These are phyloP conservation scores for Arthonia radiata DNA, from an alignment of 495 filamentous ascomycete species.

Conservation along the genomic window DNA sequence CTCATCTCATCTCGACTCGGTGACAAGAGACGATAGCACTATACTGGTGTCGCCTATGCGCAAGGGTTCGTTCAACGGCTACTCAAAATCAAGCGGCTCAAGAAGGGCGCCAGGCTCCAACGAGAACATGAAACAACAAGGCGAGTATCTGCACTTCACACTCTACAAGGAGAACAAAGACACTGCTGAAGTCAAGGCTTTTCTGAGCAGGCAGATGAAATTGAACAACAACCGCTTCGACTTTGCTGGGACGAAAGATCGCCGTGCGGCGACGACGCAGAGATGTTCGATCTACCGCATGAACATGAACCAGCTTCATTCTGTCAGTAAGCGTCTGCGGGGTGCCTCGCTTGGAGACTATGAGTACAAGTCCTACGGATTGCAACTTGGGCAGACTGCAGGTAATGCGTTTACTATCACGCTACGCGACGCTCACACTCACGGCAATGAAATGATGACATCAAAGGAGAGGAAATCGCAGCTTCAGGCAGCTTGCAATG, in stretches of 20 bases:
- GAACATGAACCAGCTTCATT: constrained; percentile 32
- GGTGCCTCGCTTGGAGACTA: constrained; percentile 54
- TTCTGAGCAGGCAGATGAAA: constrained; percentile 41
- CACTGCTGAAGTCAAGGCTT: constrained; percentile 74
- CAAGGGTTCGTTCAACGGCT: constrained; percentile 9
- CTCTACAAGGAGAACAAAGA: constrained; percentile 97
- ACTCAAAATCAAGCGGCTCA: constrained; percentile 2
- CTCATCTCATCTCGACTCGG: constrained; percentile 36
- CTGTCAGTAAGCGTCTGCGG: constrained; percentile 34
- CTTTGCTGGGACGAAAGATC: constrained; percentile 87
- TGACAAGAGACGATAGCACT: constrained; percentile 28
- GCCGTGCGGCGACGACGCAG: constrained; percentile 69
- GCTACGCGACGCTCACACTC: constrained; percentile 53
- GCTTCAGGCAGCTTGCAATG: constrained; percentile 13
- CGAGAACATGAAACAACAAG: constrained; percentile 18
- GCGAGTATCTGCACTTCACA: constrained; percentile 71
- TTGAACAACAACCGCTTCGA: constrained; percentile 44
- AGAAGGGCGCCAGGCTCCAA: constrained; percentile 8
- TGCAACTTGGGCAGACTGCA: constrained; percentile 57
- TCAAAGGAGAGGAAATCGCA: constrained; percentile 14
- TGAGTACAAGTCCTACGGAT: constrained; percentile 36
- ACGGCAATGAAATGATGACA: constrained; percentile 19
- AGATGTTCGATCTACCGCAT: constrained; percentile 48
- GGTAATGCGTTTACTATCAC: constrained; percentile 90
- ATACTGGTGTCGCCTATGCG: constrained; percentile 5